phyloP scores from a whole-genome alignment of 169 alveolate genomes.

The Eimeria maxima region DNA sequence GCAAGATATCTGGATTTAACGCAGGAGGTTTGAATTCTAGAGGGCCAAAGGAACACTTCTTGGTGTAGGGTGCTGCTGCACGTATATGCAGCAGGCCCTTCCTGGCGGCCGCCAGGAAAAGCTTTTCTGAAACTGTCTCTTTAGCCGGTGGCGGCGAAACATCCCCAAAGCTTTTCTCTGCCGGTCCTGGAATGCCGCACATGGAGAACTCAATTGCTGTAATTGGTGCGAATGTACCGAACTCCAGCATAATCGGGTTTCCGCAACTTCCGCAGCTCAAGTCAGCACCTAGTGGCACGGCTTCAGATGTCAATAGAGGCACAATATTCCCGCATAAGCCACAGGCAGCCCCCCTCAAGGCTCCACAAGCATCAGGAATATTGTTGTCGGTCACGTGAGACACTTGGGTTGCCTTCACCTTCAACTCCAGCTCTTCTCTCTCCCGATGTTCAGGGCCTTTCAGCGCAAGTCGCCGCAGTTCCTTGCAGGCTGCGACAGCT shows the following conservation, averaged over 20 bases:
- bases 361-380: not conserved
- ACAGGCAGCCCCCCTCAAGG: conserved; percentile 13
- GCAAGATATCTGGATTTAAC: not conserved
- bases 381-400: not conserved
- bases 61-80: not conserved
- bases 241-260: conserved; percentile 14
- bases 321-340: conserved; percentile 39
- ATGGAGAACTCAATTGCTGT: conserved; percentile 44
- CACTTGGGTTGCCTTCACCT: conserved; percentile 47
- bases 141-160: not conserved
- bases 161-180: not conserved
- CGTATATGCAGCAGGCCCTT: not conserved
- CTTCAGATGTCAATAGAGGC: conserved; percentile 64
- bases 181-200: not conserved
- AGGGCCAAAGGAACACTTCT: not conserved
- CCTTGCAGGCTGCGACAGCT: conserved; percentile 52
- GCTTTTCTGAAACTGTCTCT: not conserved
- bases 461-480: conserved; percentile 55
- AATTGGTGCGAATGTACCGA: conserved; percentile 55
- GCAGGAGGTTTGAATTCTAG: conserved; percentile 21
- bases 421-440: conserved; percentile 36
- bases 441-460: conserved; percentile 24
- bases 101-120: not conserved
- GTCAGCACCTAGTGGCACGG: conserved; percentile 59
- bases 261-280: conserved; percentile 66